Conservation (phyloP, 257 asterid species). For the Mentha longifolia region DNA sequence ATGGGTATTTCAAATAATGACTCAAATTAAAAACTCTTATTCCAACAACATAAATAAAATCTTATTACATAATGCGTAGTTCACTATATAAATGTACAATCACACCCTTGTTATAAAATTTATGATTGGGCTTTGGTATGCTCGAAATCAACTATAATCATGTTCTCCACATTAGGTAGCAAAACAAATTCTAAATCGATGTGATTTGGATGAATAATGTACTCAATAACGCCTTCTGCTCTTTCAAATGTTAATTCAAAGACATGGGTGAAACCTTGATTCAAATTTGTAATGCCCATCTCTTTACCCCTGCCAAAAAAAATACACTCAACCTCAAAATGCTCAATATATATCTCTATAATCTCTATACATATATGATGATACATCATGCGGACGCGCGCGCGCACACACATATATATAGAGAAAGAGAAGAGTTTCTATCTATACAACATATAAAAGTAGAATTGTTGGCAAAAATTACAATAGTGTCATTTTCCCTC, state of each 20-base stretch:
- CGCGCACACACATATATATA: too few species aligned
- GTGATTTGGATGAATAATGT: slow-evolving; percentile 59
- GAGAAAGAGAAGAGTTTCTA: too few species aligned
- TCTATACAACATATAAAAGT: too few species aligned
- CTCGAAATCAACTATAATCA: slow-evolving; percentile 58
- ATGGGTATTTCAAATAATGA: too few species aligned
- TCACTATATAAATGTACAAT: too few species aligned
- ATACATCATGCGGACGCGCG: too few species aligned
- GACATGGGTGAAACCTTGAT: slow-evolving; percentile 74
- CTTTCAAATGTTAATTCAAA: slow-evolving; percentile 73
- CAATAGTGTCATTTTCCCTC: too few species aligned
- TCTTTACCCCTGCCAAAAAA: slow-evolving; percentile 56
- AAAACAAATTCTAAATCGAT: slow-evolving; percentile 44
- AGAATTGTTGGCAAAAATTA: too few species aligned
- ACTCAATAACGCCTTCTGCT: slow-evolving; percentile 63
- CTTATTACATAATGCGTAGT: too few species aligned
- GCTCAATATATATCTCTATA: background rate
- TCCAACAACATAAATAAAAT: too few species aligned
- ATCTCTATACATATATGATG: too few species aligned
- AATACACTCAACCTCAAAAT: background rate
- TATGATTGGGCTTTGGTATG: slow-evolving; percentile 45
- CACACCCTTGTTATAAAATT: background rate
- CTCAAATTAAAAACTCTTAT: too few species aligned
- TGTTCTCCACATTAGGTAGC: slow-evolving; percentile 58
- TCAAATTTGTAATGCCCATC: slow-evolving; percentile 57